Base-by-base conservation (phyloP, 2,329 filamentous ascomycete genomes). In the Aspergillus sp. region DNA sequence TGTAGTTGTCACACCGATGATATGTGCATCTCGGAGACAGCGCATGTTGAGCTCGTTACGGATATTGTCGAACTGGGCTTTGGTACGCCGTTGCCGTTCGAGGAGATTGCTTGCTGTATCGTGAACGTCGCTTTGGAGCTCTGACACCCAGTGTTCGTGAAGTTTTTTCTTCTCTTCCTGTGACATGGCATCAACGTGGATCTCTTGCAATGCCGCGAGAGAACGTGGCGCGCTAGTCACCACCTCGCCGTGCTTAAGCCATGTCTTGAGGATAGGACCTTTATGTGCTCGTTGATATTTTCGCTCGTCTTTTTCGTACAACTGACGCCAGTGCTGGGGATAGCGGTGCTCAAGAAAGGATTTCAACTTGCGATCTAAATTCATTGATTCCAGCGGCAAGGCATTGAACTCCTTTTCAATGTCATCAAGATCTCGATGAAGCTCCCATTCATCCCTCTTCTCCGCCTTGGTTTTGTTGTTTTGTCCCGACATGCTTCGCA, bases 1-100 rank as follows among this genome's bases (percentile, higher is more conserved):
- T 1, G 70, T 71, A 0, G 78, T 80, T 0, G 77, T 81, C 3
- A 80, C 57, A 0, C 79, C 78, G 38, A 82, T 75, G 5, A 80
- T 66, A 44, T 78, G 64, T 0, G 76, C 76, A 17, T 62, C 54
- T 3, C 52, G 37, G 6, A 70, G 55, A 44, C 55, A 62, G 5
- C 64, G 58, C 20, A 63, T 47, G 41, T 62, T 53, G 5, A 58
- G 32, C 38, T 68, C 62, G 33, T 59, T 51, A 15, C 53, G 51
- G 12, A 63, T 49, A 9, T 46, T 53, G 32, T 57, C 49, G 13
- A 48, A 51, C 10, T 49, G 46, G 3, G 25, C 19, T 35, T 57
- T 62, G 7, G 47, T 52, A 5, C 49, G 27, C 4, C 15, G 33
- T 23, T 56, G 49, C 0, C 33, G 33, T 4, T 7, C 4, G 30